A percentile compares a stretch with the other conserved stretches of the same genome.
phyloP scores from a whole-genome alignment of 1,284 basidiomycete species.

The Trichosporon sp. region DNA sequence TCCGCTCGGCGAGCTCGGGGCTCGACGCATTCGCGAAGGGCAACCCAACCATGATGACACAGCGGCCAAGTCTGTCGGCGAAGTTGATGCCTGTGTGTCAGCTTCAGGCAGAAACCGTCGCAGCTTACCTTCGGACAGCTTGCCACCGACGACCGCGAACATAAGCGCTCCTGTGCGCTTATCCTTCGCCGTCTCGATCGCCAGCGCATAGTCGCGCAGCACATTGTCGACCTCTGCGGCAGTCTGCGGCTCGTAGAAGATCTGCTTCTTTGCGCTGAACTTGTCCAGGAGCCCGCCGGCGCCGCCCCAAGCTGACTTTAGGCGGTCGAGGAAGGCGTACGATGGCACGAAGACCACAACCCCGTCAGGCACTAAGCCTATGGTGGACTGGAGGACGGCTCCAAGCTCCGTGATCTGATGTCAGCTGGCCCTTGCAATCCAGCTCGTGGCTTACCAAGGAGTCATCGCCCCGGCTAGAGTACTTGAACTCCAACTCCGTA shows the following conservation, averaged over 20 bases:
- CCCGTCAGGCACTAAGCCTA: constrained; percentile 74
- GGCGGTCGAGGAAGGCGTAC: constrained; percentile 71
- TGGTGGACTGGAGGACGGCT: constrained; percentile 72
- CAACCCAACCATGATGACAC: constrained; percentile 83
- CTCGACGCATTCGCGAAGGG: constrained; percentile 92
- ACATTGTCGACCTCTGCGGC: constrained; percentile 69
- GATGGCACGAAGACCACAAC: constrained; percentile 94
- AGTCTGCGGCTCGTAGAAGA: constrained; percentile 84
- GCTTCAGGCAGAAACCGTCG: neutral
- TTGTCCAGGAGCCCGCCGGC: constrained; percentile 60
- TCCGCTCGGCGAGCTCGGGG: constrained; percentile 81
- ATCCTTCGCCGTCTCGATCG: constrained; percentile 47
- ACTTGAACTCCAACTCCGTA: constrained; percentile 75
- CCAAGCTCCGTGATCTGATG: constrained; percentile 78
- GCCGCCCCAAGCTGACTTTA: constrained; percentile 63
- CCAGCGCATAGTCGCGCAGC: constrained; percentile 69
- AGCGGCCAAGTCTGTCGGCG: constrained; percentile 78
- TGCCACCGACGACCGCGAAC: constrained; percentile 93
- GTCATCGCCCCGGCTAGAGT: constrained; percentile 66
- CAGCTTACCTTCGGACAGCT: constrained; percentile 77
- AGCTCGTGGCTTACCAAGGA: constrained; percentile 55
- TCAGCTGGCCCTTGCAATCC: neutral
- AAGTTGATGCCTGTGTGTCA: constrained; percentile 71
- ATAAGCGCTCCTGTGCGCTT: constrained; percentile 40
- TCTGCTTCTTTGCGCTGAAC: constrained; percentile 68